Base-by-base conservation (phyloP, 495 filamentous ascomycete species). In the Penicillium verhagenii region DNA sequence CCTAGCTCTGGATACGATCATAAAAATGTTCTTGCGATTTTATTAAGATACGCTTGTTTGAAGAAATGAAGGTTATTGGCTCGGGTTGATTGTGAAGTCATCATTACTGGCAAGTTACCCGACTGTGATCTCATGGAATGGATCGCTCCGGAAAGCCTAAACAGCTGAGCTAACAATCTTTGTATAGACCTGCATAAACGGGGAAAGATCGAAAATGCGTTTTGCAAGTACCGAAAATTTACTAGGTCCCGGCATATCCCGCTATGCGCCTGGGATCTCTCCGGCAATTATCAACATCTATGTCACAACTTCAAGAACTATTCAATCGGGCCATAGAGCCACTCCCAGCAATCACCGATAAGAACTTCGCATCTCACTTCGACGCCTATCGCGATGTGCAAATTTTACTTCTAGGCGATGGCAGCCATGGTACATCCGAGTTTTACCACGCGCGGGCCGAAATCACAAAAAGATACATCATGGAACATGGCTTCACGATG, bases 391-490 rank as follows among this genome's bases (percentile, higher is more conserved):
- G 63, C 7, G 58, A 65, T n/a, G 69, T 64, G 54, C 70, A 72
- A 31, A 61, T 84, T 21, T 67, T 83, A 16, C 79, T 83, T 2
- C 72, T 85, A 8, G 82, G 82, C 20, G 82, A 84, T 54, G 79
- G 71, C 28, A 80, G 76, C 26, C 82, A 84, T 59, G 82, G 82
- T 25, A 84, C 82, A 2, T 84, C 79, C 1, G 82, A 85, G 56
- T 85, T 82, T 68, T 85, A 83, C 64, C 37, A 63, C 25, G 79
- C 78, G 5, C 78, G 82, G 14, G 79, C 80, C 18, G 74, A 76
- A 35, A 79, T 85, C 52, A 83, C 82, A 4, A 76, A 82, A 52
- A 72, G 74, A 40, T 64, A 83, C 9, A 76, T 85, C 55, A 51
- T 72, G 14, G 47, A 72, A 23, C 81, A 85, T 56, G 81, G 79